These are phyloP conservation scores for Aquilaria malaccensis DNA, from an alignment of 345 rosid genomes.

Conservation along the genomic window DNA sequence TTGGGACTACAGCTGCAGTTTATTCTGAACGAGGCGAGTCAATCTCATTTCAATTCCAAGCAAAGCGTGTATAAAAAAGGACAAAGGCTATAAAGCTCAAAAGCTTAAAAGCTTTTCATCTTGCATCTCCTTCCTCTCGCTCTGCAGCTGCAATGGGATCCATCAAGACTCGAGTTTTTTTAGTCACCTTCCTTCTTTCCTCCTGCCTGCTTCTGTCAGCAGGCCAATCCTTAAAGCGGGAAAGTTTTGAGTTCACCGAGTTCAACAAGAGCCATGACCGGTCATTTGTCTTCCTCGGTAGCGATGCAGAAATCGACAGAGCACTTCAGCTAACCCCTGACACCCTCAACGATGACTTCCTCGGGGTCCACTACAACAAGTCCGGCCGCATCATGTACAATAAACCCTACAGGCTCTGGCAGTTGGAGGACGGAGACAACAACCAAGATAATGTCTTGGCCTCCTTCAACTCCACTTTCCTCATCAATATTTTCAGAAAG, in stretches of 20 bases:
- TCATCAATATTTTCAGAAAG: slow-evolving; percentile 18
- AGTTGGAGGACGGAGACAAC: background rate
- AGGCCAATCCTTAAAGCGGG: background rate
- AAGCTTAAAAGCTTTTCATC: too few species aligned
- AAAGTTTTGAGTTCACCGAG: background rate
- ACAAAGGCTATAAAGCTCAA: too few species aligned
- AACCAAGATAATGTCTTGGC: background rate
- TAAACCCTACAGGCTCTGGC: slow-evolving; percentile 26
- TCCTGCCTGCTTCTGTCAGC: background rate
- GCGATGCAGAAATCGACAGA: background rate
- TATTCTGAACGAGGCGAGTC: too few species aligned
- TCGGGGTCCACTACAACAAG: slow-evolving; percentile 6
- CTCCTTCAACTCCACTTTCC: slow-evolving; percentile 29
- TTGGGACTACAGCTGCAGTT: too few species aligned
- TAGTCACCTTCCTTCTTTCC: background rate
- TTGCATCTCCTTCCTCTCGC: too few species aligned
- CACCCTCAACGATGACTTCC: background rate
- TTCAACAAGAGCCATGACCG: background rate
- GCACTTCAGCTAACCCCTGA: slow-evolving; percentile 37
- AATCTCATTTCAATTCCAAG: too few species aligned
- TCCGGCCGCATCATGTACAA: slow-evolving; percentile 28
- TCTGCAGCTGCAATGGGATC: too few species aligned
- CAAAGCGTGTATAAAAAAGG: too few species aligned
- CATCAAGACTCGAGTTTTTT: background rate
- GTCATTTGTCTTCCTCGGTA: slow-evolving; percentile 5